Evolutionary conservation across 306 rosid species (phyloP), one percentile per base, ranked within the genome.

Genomic region (Citrullus colocynthis): DNA sequence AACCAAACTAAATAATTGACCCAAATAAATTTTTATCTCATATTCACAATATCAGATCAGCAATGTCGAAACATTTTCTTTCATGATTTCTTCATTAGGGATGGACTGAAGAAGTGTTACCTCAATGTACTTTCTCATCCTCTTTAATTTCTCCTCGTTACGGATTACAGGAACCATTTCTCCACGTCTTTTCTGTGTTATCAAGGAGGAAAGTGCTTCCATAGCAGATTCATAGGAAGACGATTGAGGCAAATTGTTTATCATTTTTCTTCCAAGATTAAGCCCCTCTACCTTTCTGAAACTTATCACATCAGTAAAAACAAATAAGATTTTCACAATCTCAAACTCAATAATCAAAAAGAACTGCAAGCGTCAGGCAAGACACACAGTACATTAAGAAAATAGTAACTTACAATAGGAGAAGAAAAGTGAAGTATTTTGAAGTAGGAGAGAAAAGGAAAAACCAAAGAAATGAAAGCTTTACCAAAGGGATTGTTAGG

Each of bases 131-230:
- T 80, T 83, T 6, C 82, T 79, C 92, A 89, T 91, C 71, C 75
- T 86, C 55, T 83, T 79, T 74, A 89, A 78, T 69, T 91, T 86
- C 28, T 21, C 78, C 61, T 77, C 79, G 59, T 59, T 88, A 41
- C 86, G 60, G 52, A 82, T 77, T 70, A 77, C 15, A 0, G 84
- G 54, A n/a, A 86, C 79, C 79, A 81, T 80, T 39, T 82, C 87
- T 79, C 92, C 93, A 30, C 93, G 90, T 74, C 81, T 86, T 80
- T 85, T 79, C 41, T 80, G 79, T 76, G 88, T 86, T 76, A 91
- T 91, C 49, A 91, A 89, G 83, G 93, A 91, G 51, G 93, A 91
- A 77, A 91, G 93, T 71, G 90, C 90, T 79, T 89, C 89, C 93
- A 88, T 86, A 61, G 97, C 88, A 34, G 78, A 76, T 82, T 91